These are phyloP conservation scores for Ceriops tagal DNA, from an alignment of 345 rosid species.

Conservation along the genomic window DNA sequence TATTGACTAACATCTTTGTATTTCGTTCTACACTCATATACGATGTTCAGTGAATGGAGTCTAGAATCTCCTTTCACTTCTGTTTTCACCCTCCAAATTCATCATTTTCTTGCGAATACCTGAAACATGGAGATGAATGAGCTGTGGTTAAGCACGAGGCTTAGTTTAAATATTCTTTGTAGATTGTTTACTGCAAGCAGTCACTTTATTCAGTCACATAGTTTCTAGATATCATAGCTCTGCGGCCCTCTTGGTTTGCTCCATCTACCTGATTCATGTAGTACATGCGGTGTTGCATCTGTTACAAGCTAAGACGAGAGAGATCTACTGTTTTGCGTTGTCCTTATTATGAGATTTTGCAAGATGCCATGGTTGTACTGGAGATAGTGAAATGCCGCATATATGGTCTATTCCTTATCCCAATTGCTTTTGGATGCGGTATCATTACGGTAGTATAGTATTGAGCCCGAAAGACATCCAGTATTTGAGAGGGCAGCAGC, in stretches of 20 bases:
- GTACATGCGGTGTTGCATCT: too few species aligned
- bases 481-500: too few species aligned
- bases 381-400: too few species aligned
- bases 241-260: not conserved
- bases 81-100: conserved; percentile 16
- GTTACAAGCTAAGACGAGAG: not conserved
- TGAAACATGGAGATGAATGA: conserved; percentile 22
- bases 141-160: conserved; percentile 29
- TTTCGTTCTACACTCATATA: conserved; percentile 12
- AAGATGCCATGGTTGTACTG: too few species aligned
- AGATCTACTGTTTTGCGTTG: too few species aligned
- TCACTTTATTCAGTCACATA: not conserved
- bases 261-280: too few species aligned
- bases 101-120: conserved; percentile 38
- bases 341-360: too few species aligned
- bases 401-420: too few species aligned
- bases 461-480: too few species aligned
- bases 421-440: too few species aligned
- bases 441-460: too few species aligned
- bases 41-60: conserved; percentile 26
- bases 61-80: conserved; percentile 11
- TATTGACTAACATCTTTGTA: conserved; percentile 22
- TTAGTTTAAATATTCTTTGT: conserved; percentile 29
- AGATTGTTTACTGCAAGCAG: conserved; percentile 11
- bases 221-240: not conserved